A percentile compares a stretch with the other conserved stretches of the same genome.
Evolutionary conservation across 1,284 basidiomycete genomes (phyloP).

Genomic region (Ceratorhiza oryzae-sativae): DNA sequence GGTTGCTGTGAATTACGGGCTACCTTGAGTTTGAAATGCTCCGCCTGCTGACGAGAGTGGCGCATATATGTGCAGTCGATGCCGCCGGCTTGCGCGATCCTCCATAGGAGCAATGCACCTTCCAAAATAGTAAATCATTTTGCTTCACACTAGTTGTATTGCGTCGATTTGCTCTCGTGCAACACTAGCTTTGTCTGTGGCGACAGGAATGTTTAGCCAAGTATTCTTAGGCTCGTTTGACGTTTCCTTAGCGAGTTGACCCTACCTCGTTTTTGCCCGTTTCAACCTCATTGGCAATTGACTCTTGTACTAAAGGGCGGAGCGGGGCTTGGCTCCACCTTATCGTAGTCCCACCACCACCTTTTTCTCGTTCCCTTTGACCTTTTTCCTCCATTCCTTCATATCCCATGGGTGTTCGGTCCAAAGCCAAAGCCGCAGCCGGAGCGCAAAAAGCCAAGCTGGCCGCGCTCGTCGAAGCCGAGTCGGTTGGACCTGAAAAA

Average conservation of each 20-base stretch:
- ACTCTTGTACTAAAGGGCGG: not conserved
- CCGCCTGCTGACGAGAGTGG: not conserved
- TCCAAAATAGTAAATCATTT: not conserved
- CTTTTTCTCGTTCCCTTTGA: not conserved
- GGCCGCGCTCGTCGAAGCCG: not conserved
- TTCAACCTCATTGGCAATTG: not conserved
- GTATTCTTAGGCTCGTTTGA: not conserved
- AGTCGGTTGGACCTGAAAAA: slow-evolving; percentile 45
- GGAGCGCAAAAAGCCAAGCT: not conserved
- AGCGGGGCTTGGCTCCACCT: too few relatives aligned
- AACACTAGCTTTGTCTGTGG: not conserved
- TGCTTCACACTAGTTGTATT: not conserved
- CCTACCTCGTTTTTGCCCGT: slow-evolving; percentile 4
- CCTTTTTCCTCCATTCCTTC: slow-evolving; percentile 20
- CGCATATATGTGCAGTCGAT: not conserved
- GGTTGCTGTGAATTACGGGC: not conserved
- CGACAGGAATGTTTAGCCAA: not conserved
- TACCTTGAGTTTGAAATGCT: not conserved
- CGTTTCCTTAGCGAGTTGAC: not conserved
- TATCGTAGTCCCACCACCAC: not conserved
- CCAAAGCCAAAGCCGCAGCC: slow-evolving; percentile 44
- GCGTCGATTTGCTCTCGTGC: not conserved
- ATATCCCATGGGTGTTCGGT: slow-evolving; percentile 19
- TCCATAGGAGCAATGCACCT: not conserved
- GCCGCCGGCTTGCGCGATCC: not conserved